Conservation (phyloP, 2,329 filamentous ascomycete species). For the Monascus ruber region DNA sequence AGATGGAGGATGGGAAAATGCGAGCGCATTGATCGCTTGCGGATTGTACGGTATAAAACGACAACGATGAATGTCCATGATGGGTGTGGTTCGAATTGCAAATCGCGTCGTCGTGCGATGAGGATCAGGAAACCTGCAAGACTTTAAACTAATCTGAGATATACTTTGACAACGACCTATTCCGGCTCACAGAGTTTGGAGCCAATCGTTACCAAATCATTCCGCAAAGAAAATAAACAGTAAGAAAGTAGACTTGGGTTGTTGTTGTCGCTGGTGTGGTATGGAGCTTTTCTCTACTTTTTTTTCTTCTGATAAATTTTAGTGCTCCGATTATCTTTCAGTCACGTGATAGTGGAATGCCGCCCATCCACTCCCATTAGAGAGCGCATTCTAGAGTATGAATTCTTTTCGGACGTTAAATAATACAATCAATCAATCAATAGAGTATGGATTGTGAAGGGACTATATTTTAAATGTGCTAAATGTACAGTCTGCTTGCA, state of each 20-base stretch:
- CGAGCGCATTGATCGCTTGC: conserved; percentile 84
- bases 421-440: no score
- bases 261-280: conserved; percentile 2
- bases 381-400: no score
- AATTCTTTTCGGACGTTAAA: no score
- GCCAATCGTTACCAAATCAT: conserved; percentile 12
- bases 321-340: conserved; percentile 4
- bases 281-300: conserved; percentile 7
- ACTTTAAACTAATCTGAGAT: neutral
- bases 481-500: no score
- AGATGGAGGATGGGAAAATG: conserved; percentile 68
- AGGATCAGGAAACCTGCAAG: conserved; percentile 1
- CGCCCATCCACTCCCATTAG: no score
- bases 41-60: conserved; percentile 90
- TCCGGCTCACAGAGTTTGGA: conserved; percentile 6
- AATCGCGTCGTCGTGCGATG: conserved; percentile 1
- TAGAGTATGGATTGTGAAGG: no score
- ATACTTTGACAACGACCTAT: conserved; percentile 8
- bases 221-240: conserved; percentile 3
- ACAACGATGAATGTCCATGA: conserved; percentile 93
- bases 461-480: no score
- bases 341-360: no score
- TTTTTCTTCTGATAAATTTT: conserved; percentile 16
- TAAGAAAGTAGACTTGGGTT: neutral
- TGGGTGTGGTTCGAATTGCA: conserved; percentile 2